A percentile compares a stretch with the other conserved stretches of the same genome.
Conservation (phyloP, 2,329 filamentous ascomycete genomes). For the Ceratocystiopsis minuta region DNA sequence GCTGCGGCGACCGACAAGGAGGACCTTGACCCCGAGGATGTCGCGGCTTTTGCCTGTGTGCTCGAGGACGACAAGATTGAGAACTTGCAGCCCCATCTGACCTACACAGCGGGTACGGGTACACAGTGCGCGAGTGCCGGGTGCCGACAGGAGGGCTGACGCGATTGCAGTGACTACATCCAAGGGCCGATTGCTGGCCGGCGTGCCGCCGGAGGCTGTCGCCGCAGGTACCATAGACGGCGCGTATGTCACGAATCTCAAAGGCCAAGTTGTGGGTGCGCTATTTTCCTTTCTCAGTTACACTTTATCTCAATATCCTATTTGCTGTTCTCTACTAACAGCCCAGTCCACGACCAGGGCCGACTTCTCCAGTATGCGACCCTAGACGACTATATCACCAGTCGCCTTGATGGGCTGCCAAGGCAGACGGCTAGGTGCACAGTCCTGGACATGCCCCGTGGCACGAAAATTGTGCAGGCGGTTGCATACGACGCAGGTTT, state of each 20-base stretch:
- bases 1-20: neutral
- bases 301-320: neutral
- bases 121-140: too few relatives aligned
- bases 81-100: conserved; percentile 18
- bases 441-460: neutral
- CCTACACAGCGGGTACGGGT: conserved; percentile 29
- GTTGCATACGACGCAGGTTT: conserved; percentile 32
- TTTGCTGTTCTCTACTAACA: neutral
- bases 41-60: conserved; percentile 25
- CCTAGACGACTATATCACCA: neutral
- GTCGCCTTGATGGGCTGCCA: too few relatives aligned
- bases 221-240: neutral
- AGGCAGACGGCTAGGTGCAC: too few relatives aligned
- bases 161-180: neutral
- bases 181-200: neutral
- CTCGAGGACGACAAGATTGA: conserved; percentile 20
- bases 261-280: conserved; percentile 15
- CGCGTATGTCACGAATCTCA: conserved; percentile 13
- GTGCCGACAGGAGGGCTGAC: neutral
- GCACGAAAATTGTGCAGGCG: conserved; percentile 20
- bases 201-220: neutral
- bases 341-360: conserved; percentile 12
- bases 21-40: conserved; percentile 25
- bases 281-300: neutral
- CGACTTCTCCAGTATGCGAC: conserved; percentile 15